phyloP scores from a whole-genome alignment of 1,284 basidiomycete species.

The Cutaneotrichosporon daszewskae region DNA sequence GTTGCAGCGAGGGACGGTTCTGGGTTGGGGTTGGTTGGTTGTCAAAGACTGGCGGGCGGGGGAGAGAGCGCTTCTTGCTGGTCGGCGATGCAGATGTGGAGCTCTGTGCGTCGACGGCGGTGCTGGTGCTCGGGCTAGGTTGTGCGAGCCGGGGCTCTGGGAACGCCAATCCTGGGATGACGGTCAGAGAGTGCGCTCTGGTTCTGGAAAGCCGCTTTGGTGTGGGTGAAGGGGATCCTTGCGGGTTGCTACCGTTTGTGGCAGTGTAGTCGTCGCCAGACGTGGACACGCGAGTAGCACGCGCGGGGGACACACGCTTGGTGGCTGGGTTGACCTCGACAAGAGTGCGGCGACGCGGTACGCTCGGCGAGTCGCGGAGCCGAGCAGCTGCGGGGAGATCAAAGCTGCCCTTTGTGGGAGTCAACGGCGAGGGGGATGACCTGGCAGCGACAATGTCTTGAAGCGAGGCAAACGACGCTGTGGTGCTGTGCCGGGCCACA shows the following conservation, averaged over 20 bases:
- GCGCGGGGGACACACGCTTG: slow-evolving; percentile 4
- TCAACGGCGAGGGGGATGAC: slow-evolving; percentile 9
- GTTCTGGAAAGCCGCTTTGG: slow-evolving; percentile 2
- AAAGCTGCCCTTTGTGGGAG: slow-evolving; percentile 10
- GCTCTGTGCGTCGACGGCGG: not conserved
- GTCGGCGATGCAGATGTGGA: not conserved
- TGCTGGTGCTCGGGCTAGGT: not conserved
- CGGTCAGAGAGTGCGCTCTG: no score
- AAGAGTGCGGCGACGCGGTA: slow-evolving; percentile 35
- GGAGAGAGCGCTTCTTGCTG: slow-evolving; percentile 9
- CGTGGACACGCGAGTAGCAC: not conserved
- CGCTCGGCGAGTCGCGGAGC: slow-evolving; percentile 26
- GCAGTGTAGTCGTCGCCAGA: not conserved
- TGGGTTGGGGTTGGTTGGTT: not conserved
- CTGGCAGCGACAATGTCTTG: slow-evolving; percentile 4
- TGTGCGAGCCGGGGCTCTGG: slow-evolving; percentile 1
- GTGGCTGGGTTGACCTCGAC: slow-evolving; percentile 15
- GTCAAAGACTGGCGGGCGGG: slow-evolving; percentile 2
- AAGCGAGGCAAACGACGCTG: slow-evolving; percentile 5
- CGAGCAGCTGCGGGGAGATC: slow-evolving; percentile 17
- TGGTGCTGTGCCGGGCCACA: not conserved
- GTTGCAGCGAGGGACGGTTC: no score
- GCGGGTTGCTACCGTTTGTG: not conserved
- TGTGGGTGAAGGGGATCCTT: slow-evolving; percentile 1
- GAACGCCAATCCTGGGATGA: no score